Evolutionary conservation across 441 rosid genomes (phyloP), one percentile per base, ranked within the genome.

Genomic region (Cnidoscolus chayamansa): DNA sequence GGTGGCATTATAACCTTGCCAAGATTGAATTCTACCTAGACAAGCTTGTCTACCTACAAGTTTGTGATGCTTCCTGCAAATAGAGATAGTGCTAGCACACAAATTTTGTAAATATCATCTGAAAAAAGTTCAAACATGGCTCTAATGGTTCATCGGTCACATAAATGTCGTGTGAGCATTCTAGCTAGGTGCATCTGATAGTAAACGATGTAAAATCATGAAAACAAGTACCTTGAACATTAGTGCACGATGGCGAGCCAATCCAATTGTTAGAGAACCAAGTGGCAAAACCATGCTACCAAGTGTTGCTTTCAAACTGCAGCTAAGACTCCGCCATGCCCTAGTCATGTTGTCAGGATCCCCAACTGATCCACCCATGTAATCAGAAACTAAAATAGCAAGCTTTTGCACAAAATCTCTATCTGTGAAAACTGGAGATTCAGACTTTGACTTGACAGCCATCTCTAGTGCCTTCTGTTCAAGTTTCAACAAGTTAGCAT

Each of bases 241-340:
- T 82, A 94, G 83, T 54, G 99, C 94, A 56, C 99, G 97, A 80
- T 94, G 99, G 71, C 99, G 97, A 80, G 99, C 93, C 88, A 94
- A 74, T 68, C 99, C 99, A 71, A 94, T 87, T 70, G 93, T 92
- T 35, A 94, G 77, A 68, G 97, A 90, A 75, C 99, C 99, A 77
- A 94, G 90, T 0, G 99, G 99, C 84, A 94, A 86, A 75, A 94
- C 97, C 97, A 90, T 89, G 85, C 97, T 90, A 47, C 97, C 96
- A 47, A 89, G 96, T 71, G 96, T 94, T 61, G 89, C 87, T 84
- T 83, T 94, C 84, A 94, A 83, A 78, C 90, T 86, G 83, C 83
- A 86, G 72, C 90, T 93, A 74, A 89, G 90, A 78, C 89, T 86
- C 75, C 71, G 64, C 93, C 97, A 94, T 66, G 87, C 90, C 81